Base-by-base conservation (phyloP, 2,329 filamentous ascomycete species). In the Colletotrichum sp. region DNA sequence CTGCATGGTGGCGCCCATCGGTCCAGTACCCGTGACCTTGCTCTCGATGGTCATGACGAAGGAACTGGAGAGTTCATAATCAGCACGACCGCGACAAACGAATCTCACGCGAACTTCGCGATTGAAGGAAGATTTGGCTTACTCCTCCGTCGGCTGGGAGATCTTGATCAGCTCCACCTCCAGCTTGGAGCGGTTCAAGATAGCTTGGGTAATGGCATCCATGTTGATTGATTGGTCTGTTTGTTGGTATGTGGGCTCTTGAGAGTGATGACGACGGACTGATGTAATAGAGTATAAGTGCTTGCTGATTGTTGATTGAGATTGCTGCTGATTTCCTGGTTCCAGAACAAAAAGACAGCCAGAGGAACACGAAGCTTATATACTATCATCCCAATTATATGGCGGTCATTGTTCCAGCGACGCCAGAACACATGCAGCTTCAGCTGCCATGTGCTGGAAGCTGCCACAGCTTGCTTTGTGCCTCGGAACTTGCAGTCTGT, bases 141-240 rank as follows among this genome's bases (percentile, higher is more conserved):
- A 85, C 84, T 83, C 76, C 59, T 81, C 76, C 3, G 81, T 81
- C 7, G 81, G 79, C 36, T 81, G 70, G 7, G 79, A 80, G 62
- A 85, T 84, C 44, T 80, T 80, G 65, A 85, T 80, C 4, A 74
- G 76, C 39, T 79, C 80, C 49, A 82, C 78, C 68, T 84, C 81
- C 44, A 84, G 69, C 26, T 75, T 80, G 18, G 80, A 80, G 34
- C 78, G 74, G 36, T 81, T 78, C 15, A 83, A n/a, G 10, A 85
- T 76, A 70, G 80, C 78, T 69, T 81, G 80, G 60, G 83, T 75
- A 18, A 82, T 70, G n/a, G 78, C 76, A 64, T 83, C 79, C 78
- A 84, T 81, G 57, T 68, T 55, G 62, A 70, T 32, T 30, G 12
- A 32, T 62, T 36, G 36, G 62, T 60, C 73, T 60, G 24, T 64